Base-by-base conservation (phyloP, 352 stramenopile genomes). In the Pythium brachiatum region DNA sequence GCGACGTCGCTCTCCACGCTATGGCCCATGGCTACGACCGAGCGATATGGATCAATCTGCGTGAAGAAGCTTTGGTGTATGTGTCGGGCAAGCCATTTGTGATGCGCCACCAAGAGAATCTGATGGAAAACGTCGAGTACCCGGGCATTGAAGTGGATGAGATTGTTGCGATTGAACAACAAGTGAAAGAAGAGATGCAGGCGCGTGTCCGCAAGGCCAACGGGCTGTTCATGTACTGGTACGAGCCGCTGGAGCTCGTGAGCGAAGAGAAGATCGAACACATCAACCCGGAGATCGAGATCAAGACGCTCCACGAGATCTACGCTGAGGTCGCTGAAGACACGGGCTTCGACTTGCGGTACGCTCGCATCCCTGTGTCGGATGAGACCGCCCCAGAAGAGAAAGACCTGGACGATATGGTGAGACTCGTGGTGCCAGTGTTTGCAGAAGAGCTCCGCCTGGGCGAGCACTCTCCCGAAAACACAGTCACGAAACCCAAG, bases 51-150 rank as follows among this genome's bases (percentile, higher is more conserved):
- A 93, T 95, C 66, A 97, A 97, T 50, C 66, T 97, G 50, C 84
- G 90, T 4, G 88, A 96, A 68, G 90, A 97, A 72, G 88, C 88
- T n/a, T 78, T 97, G 12, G 79, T 97, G n/a, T 97, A 96, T 66
- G 89, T 96, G 15, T 79, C 70, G 39, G 88, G 87, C 5, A 78
- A 83, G 48, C 90, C 90, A 5, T 97, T 93, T 60, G 90, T 90
- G 50, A 76, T 96, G 46, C 90, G 90, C 4, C 81, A 94, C 44
- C 70, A 75, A 11, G 78, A 90, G 29, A 79, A 94, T 60, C 58
- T 95, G 32, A 88, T 94, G 67, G 75, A 91, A 23, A 97, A 96
- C 34, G 76, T 96, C 53, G 84, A 93, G 53, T 96, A 94, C 29
- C 86, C 88, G 3, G 86, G 86, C 23, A 96, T 97, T 44, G 88